Evolutionary conservation across 139 green algal genomes (phyloP).

Genomic region (Pseudopediastrum boryanum): DNA sequence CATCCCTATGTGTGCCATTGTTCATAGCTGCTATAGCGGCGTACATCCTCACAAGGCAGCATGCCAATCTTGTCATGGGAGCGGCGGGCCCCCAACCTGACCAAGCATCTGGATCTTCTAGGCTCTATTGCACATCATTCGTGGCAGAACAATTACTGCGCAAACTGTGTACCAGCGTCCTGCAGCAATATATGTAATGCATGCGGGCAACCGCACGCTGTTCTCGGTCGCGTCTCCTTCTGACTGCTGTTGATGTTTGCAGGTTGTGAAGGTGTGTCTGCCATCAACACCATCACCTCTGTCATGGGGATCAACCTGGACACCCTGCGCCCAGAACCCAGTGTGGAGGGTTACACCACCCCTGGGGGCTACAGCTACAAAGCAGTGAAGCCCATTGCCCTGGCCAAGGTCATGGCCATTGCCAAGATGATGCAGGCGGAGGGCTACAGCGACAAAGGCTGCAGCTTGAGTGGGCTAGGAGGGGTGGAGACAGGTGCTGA

Average conservation of each 20-base stretch:
- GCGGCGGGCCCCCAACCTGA: too few relatives aligned
- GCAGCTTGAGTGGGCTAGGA: slow-evolving; percentile 83
- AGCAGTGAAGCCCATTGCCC: slow-evolving; percentile 96
- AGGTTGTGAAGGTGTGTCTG: slow-evolving; percentile 73
- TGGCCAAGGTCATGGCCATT: slow-evolving; percentile 75
- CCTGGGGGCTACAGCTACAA: slow-evolving; percentile 81
- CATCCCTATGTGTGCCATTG: too few relatives aligned
- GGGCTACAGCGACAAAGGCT: slow-evolving; percentile 61
- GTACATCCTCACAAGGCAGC: too few relatives aligned
- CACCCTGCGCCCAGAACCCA: slow-evolving; percentile 82
- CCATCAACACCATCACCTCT: slow-evolving; percentile 87
- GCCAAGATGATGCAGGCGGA: slow-evolving; percentile 38
- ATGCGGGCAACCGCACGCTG: neutral
- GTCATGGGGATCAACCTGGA: slow-evolving; percentile 97
- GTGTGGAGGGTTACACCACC: slow-evolving; percentile 79
- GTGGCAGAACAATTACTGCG: too few relatives aligned
- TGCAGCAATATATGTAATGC: too few relatives aligned
- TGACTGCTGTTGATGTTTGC: slow-evolving; percentile 2
- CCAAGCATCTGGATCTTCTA: too few relatives aligned
- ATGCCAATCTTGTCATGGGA: too few relatives aligned
- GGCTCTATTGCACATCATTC: too few relatives aligned
- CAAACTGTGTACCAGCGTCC: too few relatives aligned
- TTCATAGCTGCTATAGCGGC: too few relatives aligned
- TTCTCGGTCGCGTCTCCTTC: neutral
- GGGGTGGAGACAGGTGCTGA: slow-evolving; percentile 92